A percentile compares a stretch with the other conserved stretches of the same genome.
Evolutionary conservation across 177 flowering plant genomes (phyloP).

Genomic region (Vitis hybrid): DNA sequence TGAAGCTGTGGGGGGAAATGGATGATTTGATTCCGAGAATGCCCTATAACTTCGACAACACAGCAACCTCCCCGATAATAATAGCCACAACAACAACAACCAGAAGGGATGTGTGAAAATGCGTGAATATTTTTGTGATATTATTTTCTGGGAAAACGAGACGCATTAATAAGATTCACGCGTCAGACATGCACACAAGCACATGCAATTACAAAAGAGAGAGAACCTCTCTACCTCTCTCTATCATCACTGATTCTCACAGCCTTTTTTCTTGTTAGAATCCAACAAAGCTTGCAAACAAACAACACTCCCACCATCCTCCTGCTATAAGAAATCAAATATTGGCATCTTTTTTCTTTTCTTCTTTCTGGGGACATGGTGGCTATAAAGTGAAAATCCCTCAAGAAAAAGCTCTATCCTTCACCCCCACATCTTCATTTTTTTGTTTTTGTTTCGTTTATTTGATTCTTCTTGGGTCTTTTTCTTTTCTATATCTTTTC

Average conservation of each 20-base stretch:
- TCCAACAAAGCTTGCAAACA: constrained; percentile 15
- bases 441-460: not conserved
- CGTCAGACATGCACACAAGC: constrained; percentile 1
- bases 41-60: not conserved
- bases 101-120: not conserved
- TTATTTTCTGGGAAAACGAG: constrained; percentile 4
- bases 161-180: constrained; percentile 15
- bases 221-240: not conserved
- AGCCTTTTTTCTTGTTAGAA: constrained; percentile 10
- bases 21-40: not conserved
- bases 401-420: not conserved
- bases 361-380: constrained; percentile 5
- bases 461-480: constrained; percentile 3
- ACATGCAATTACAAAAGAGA: not conserved
- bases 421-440: not conserved
- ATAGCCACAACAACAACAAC: not conserved
- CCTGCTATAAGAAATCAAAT: constrained; percentile 1
- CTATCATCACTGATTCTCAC: constrained; percentile 2
- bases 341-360: constrained; percentile 15
- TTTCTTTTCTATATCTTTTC: not conserved
- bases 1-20: too few relatives aligned
- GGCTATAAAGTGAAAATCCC: not conserved
- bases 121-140: not conserved
- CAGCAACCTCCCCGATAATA: too few relatives aligned
- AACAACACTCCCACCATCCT: not conserved